Evolutionary conservation across 1,284 basidiomycete species (phyloP).

Genomic region (Leucoagaricus sp.): DNA sequence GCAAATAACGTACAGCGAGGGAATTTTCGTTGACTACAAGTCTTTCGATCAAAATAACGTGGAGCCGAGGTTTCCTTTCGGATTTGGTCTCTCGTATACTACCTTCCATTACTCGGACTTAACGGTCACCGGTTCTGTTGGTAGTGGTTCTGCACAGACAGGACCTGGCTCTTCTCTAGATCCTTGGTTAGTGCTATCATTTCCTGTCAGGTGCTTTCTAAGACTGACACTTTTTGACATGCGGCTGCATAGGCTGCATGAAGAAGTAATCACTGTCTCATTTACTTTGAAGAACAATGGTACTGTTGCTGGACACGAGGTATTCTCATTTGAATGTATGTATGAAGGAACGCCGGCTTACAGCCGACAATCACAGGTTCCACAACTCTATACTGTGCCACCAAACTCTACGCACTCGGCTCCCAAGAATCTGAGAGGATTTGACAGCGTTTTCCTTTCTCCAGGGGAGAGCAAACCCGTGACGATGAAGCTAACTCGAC

Average conservation of each 20-base stretch:
- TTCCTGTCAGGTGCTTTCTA: not conserved
- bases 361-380: conserved; percentile 30
- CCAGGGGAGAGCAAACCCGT: conserved; percentile 43
- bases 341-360: not conserved
- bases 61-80: conserved; percentile 65
- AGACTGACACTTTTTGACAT: not conserved
- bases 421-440: conserved; percentile 50
- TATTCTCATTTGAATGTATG: conserved; percentile 21
- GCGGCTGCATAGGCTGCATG: conserved; percentile 41
- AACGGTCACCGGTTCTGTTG: conserved; percentile 40
- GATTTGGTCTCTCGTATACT: conserved; percentile 72
- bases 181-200: conserved; percentile 36
- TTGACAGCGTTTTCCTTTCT: conserved; percentile 45
- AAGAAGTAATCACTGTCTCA: conserved; percentile 43
- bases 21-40: conserved; percentile 65
- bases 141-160: conserved; percentile 39
- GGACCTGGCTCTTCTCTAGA: conserved; percentile 49
- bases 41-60: conserved; percentile 62
- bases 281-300: conserved; percentile 51
- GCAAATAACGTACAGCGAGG: conserved; percentile 49
- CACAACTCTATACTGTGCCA: conserved; percentile 50
- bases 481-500: conserved; percentile 41
- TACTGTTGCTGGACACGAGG: conserved; percentile 48
- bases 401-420: conserved; percentile 45
- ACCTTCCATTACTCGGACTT: conserved; percentile 56